Evolutionary conservation across 192 early-diverging fungal genomes (phyloP), one percentile per base, ranked within the genome.

Genomic region (Umbelopsis ramanniana): DNA sequence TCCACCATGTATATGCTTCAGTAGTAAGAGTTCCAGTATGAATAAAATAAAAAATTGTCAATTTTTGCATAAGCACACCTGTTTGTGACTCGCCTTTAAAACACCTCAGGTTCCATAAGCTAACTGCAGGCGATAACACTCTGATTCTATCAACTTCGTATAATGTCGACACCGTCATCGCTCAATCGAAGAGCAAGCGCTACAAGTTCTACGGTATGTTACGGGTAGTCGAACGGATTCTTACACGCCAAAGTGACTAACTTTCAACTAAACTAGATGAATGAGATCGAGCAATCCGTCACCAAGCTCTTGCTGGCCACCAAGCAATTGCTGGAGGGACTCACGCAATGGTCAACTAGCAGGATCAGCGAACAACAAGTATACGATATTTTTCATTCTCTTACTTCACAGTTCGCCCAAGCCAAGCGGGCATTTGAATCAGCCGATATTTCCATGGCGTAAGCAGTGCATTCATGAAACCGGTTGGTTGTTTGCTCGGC

Each of bases 301-400:
- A 84, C 85, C 17, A 74, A 78, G 66, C 71, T 87, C 6, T 38
- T 87, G 46, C 46, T 81, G 26, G 79, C 81, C 9, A 87, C 85
- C 14, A 87, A 84, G 67, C 77, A 77, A 35, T 74, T 87, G 17
- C 47, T 87, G 21, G 83, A 84, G 43, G 69, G 77, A 19, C 70
- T 87, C 19, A 87, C 85, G 4, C 68, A 71, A 4, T 87, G 85
- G 85, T 82, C 83, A 7, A 54, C n/a, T 10, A 26, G 66, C 0
- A 77, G 69, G 40, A 77, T 77, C 60, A 77, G 43, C 9, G 75
- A 81, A 46, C 77, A 84, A 67, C 74, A 83, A 12, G 82, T 87
- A 23, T 83, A 75, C 10, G 80, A 84, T 33, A 78, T 80, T 21
- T 87, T 78, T 75, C 73, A 81, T 10, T 71, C 76, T 55, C 79